Evolutionary conservation across 2,329 filamentous ascomycete species (phyloP), one percentile per base, ranked within the genome.

Genomic region (Calonectria naviculata): DNA sequence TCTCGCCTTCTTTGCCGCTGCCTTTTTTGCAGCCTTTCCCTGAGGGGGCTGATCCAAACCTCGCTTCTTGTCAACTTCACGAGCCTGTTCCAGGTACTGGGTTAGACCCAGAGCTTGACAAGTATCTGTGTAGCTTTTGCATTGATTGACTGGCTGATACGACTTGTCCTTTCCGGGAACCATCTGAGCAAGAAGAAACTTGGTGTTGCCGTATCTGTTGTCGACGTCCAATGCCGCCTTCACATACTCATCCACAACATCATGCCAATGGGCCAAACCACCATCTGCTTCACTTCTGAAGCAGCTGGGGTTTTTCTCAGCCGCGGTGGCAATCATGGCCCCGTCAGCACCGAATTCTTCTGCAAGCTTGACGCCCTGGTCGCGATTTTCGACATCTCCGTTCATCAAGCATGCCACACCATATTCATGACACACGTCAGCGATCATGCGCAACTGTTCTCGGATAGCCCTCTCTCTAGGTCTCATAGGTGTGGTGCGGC

Each of bases 361-460:
- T 72, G 95, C 92, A 8, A 99, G 87, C 70, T 86, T 81, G 9
- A 93, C 80, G 0, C 92, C 96, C 70, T 97, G 87, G 62, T 94
- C 93, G 66, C 94, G 90, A 42, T 87, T 90, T 66, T 89, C 90
- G 0, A 99, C 95, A 79, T 99, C 97, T 58, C 97, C 97, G 80
- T 99, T 99, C 92, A 98, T 95, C 46, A 98, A 84, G 80, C 96
- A 98, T 10, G 96, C 95, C 3, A 99, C 95, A 31, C 96, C 96
- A 13, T 92, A 92, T 74, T 95, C 92, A 73, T 89, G 92, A 80
- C 97, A 99, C 1, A 98, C 87, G 6, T 91, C 87, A 1, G 90
- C 93, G 56, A 99, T 89, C 94, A 98, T 97, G 69, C 89, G 89
- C 71, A 99, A 86, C 83, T 98, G 95, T 28, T 92, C 92, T 21